Evolutionary conservation across 2,329 filamentous ascomycete species (phyloP), one percentile per base, ranked within the genome.

Genomic region (Reticulascus tulasneorum): DNA sequence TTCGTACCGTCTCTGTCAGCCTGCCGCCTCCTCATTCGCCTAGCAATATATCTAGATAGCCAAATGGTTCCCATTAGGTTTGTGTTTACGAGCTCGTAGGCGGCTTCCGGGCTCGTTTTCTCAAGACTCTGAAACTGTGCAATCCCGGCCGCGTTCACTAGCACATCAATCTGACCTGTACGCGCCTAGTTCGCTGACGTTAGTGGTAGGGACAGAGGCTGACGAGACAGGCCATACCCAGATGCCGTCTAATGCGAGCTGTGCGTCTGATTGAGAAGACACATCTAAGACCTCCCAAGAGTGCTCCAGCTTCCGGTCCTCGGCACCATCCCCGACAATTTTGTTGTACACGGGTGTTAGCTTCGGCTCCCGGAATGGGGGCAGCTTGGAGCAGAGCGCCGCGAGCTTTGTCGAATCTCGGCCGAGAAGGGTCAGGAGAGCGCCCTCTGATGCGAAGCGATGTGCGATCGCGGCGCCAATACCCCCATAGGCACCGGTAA

Each of bases 101-200:
- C 66, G 4, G 72, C 64, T 0, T 62, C 55, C 1, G 71, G 53
- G 0, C 59, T 50, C 2, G 75, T 78, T 9, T 69, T 65, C 28
- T 77, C 63, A n/a, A 93, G 69, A 1, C 87, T 65, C 0, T 71
- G 75, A 10, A 71, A 72, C 47, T 88, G 79, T 1, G 82, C 71
- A 16, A 89, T 67, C 9, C 88, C 89, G 0, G 88, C 88, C 18
- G 85, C 84, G 53, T 94, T 94, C 45, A 94, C 73, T 2, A 94
- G 73, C 20, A 91, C 66, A 50, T 77, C 69, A 8, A 67, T 48
- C 35, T 46, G 44, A 21, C 44, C 44, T 12, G 44, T 46, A 13
- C 41, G 32, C 29, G 33, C 33, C 40, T 42, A n/a, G 20, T 16
- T 20, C 12, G 19, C 4, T n/a, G n/a, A n/a, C n/a, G n/a, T n/a